Percentiles rank a stretch among this genome's conserved stretches.
phyloP scores from a whole-genome alignment of 2,329 filamentous ascomycete species.

The Penicillium sp. region DNA sequence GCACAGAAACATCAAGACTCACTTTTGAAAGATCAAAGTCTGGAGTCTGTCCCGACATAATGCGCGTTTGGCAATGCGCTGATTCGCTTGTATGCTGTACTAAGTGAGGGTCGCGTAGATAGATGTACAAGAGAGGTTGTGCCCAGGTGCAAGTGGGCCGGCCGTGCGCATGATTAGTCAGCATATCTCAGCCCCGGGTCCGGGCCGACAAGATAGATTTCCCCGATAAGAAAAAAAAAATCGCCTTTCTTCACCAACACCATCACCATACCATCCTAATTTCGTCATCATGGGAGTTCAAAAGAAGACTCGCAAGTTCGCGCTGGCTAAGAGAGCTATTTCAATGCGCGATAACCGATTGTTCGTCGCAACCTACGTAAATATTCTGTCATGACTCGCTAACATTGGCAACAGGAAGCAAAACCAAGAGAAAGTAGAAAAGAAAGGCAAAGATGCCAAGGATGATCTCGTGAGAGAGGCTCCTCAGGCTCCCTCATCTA shows the following conservation, averaged over 20 bases:
- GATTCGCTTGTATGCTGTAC: background rate
- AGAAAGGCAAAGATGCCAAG: conserved; percentile 18
- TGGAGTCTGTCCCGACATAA: background rate
- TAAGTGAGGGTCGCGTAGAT: background rate
- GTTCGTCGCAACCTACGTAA: conserved; percentile 23
- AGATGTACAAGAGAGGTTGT: background rate
- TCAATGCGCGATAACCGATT: conserved; percentile 75
- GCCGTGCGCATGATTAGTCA: background rate
- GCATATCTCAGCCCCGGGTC: background rate
- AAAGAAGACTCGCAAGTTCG: conserved; percentile 93
- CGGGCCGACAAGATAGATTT: background rate
- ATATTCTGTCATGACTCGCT: background rate
- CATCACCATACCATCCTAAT: background rate
- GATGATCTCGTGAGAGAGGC: conserved; percentile 28
- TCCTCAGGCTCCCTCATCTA: conserved; percentile 74
- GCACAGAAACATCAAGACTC: background rate
- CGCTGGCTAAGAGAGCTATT: conserved; percentile 76
- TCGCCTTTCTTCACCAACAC: background rate
- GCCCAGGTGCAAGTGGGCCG: background rate
- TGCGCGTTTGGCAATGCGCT: background rate
- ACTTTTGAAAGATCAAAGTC: conserved; percentile 5
- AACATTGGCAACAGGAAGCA: conserved; percentile 16
- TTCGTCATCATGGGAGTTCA: conserved; percentile 71
- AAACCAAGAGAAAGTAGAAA: conserved; percentile 19
- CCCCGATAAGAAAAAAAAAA: conserved; percentile 7